phyloP scores from a whole-genome alignment of 73 alveolate species.

The Paramecium biaurelia region DNA sequence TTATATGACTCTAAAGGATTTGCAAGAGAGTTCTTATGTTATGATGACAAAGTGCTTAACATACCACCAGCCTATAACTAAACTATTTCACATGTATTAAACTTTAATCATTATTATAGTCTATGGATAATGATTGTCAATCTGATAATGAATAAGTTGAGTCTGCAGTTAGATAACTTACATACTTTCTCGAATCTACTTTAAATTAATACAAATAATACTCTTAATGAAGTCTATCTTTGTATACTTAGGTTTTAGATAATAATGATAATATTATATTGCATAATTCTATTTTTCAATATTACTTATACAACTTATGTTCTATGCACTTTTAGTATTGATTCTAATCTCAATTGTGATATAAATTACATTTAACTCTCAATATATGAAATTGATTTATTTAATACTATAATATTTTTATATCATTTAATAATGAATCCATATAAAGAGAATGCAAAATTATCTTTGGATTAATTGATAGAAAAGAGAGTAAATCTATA shows the following conservation, averaged over 20 bases:
- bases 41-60: not conserved
- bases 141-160: constrained; percentile 22
- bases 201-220: not conserved
- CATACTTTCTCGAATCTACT: not conserved
- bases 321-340: not conserved
- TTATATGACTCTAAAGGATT: not conserved
- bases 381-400: not conserved
- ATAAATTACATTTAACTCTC: not conserved
- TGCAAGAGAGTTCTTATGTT: not conserved
- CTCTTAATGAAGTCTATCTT: not conserved
- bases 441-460: not conserved
- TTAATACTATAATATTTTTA: not conserved
- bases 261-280: not conserved
- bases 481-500: not conserved
- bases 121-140: constrained; percentile 17
- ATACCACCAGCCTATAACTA: not conserved
- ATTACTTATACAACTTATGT: not conserved
- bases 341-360: not conserved
- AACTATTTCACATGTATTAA: not conserved
- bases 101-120: not conserved
- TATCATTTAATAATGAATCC: not conserved
- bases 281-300: not conserved
- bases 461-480: constrained; percentile 10
- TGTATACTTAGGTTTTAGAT: not conserved
- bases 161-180: not conserved